These are phyloP conservation scores for Hypseocharis bilobata DNA, from an alignment of 441 rosid genomes.

Conservation along the genomic window DNA sequence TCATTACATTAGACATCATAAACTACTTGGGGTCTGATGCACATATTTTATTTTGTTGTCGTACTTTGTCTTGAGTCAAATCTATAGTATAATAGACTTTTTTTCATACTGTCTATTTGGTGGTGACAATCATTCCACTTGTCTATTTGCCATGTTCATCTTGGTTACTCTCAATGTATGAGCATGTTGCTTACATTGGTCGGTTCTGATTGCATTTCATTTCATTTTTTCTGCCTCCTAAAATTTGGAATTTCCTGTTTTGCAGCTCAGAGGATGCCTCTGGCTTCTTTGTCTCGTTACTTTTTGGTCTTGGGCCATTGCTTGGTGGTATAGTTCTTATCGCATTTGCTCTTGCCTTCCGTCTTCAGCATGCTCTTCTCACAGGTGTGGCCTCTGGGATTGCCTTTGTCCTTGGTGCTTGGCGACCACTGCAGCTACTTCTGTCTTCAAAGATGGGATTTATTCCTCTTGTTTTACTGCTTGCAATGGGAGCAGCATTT, in stretches of 20 bases:
- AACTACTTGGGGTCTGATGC: not conserved
- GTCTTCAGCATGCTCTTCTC: constrained; percentile 78
- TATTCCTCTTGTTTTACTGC: constrained; percentile 43
- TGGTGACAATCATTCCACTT: too few species aligned
- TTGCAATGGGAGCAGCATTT: constrained; percentile 48
- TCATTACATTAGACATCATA: constrained; percentile 4
- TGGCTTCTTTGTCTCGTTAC: constrained; percentile 84
- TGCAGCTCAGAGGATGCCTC: constrained; percentile 97
- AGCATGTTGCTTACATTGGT: too few species aligned
- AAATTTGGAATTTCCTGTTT: constrained; percentile 13
- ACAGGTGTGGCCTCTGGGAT: constrained; percentile 92
- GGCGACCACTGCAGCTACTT: constrained; percentile 86
- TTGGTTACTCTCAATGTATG: too few species aligned
- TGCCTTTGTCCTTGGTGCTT: constrained; percentile 72
- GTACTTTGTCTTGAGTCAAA: not conserved
- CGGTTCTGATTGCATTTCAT: not conserved
- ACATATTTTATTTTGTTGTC: not conserved
- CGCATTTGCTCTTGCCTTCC: constrained; percentile 62
- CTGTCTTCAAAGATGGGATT: constrained; percentile 69
- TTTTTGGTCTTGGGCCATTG: constrained; percentile 91
- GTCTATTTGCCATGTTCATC: too few species aligned
- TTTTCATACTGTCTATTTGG: not conserved
- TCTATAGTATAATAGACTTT: not conserved
- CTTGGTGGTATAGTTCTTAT: constrained; percentile 75
- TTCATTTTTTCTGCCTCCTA: constrained; percentile 13